phyloP scores from a whole-genome alignment of 352 stramenopile genomes.

The Pythium aristosporum region DNA sequence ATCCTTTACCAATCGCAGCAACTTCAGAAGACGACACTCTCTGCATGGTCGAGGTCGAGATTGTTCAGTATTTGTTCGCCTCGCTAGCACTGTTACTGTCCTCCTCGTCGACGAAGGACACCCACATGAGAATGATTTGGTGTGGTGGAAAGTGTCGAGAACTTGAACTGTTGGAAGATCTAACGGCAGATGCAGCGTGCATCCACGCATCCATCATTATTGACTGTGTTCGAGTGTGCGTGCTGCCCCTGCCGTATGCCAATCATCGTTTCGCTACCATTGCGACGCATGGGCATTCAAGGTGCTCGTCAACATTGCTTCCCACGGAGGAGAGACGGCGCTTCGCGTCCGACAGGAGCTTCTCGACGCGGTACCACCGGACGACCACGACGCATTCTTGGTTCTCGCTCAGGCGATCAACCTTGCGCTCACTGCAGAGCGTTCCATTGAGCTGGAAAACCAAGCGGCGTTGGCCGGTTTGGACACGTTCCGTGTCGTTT shows the following conservation, averaged over 20 bases:
- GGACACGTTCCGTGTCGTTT: slow-evolving; percentile 14
- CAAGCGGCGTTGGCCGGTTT: slow-evolving; percentile 10
- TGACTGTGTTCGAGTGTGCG: slow-evolving; percentile 1
- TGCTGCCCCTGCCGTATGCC: not conserved
- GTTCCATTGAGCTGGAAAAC: not conserved
- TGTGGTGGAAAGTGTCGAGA: not conserved
- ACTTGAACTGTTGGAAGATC: slow-evolving; percentile 8
- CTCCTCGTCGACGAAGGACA: not conserved
- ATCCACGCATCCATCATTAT: not conserved
- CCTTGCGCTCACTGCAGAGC: not conserved
- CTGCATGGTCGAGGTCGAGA: slow-evolving; percentile 1
- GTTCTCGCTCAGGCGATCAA: not conserved
- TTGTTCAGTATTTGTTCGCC: slow-evolving; percentile 11
- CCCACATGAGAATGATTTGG: not conserved
- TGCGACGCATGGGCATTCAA: slow-evolving; percentile 8
- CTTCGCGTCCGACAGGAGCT: slow-evolving; percentile 12
- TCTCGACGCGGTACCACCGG: not conserved
- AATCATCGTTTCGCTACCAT: not conserved
- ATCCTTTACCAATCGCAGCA: not conserved
- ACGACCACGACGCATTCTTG: not conserved
- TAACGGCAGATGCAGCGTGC: not conserved
- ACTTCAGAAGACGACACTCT: not conserved
- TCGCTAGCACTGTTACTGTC: slow-evolving; percentile 4
- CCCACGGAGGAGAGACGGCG: slow-evolving; percentile 9
- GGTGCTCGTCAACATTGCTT: slow-evolving; percentile 9